Conservation (phyloP, 2,329 filamentous ascomycete genomes). For the Epichloe aotearoae region DNA sequence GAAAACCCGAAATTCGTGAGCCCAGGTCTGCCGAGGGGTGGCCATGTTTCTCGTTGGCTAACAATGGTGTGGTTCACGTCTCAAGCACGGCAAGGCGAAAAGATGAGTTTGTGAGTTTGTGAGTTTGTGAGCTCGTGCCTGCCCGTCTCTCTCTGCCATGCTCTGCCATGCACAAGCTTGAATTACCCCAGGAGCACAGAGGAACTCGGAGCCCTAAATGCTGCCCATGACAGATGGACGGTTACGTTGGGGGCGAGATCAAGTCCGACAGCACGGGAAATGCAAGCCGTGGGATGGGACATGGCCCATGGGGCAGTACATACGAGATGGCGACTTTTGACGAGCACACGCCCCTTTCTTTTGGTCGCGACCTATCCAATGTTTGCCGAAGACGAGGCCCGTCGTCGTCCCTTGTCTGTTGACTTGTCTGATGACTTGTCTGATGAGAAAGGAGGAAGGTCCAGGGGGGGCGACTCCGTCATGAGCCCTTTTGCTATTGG, state of each 20-base stretch:
- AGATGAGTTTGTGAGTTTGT: not conserved
- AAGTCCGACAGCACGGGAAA: constrained; percentile 9
- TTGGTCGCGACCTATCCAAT: constrained; percentile 13
- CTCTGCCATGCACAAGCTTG: not conserved
- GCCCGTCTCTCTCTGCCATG: not conserved
- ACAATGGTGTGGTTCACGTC: constrained; percentile 2
- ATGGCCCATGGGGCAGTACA: constrained; percentile 2
- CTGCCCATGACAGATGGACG: constrained; percentile 10
- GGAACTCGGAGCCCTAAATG: constrained; percentile 13
- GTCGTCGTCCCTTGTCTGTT: constrained; percentile 1
- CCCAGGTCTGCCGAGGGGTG: not conserved
- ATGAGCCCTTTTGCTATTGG: constrained; percentile 13
- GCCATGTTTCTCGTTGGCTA: not conserved
- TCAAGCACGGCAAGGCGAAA: constrained; percentile 1
- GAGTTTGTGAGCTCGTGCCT: not conserved
- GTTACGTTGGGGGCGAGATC: constrained; percentile 12
- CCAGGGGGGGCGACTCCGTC: constrained; percentile 1
- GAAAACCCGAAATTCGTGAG: not conserved
- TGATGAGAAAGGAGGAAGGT: not conserved
- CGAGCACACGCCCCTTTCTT: constrained; percentile 1
- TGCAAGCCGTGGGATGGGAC: constrained; percentile 8
- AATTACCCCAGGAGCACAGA: constrained; percentile 7
- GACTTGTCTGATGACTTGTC: not conserved
- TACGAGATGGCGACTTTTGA: not conserved
- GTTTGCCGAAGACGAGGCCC: constrained; percentile 18